Base-by-base conservation (phyloP, 2,329 filamentous ascomycete genomes). In the Diaporthe amygdali region DNA sequence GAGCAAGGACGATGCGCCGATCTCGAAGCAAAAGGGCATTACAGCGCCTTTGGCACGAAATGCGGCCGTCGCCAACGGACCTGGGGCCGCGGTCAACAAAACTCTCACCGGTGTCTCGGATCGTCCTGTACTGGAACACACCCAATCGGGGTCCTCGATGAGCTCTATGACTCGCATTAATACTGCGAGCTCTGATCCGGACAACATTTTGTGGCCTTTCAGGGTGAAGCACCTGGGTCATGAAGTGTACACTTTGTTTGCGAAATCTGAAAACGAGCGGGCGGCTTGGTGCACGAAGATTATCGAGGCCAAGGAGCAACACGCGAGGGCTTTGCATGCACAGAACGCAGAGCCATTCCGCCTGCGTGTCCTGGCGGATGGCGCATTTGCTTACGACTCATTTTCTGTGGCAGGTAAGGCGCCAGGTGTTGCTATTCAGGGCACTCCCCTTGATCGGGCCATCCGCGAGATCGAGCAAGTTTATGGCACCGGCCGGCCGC, bases 341-440 rank as follows among this genome's bases (percentile, higher is more conserved):
- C 96, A 99, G 78, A 97, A 98, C 78, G 96, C 96, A 0, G 96
- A 99, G 80, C 96, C 96, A 0, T 99, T 99, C 88, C 89, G 94
- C 64, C 85, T 99, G 9, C 91, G 94, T 27, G 95, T 99, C 10
- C 92, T 99, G 79, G 95, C 96, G 0, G 96, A 99, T 79, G 92
- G 93, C 52, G 94, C 95, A 0, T 99, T 99, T 80, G 91, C 92
- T 14, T 95, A 95, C 76, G 94, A 97, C 75, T 83, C 85, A 5
- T 79, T 88, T 69, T 87, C 89, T 3, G 84, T 86, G 56, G 84
- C 89, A 47, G 87, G 90, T 15, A 92, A 89, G 79, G 90, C 86
- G 54, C 83, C 85, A 20, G 85, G 90, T 70, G 93, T 97, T 25
- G 89, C 93, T 10, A 96, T 99, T 78, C 92, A 92, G 76, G 95